These are phyloP conservation scores for Danielia reshetovae DNA, from an alignment of 805 yeast species.

Conservation along the genomic window DNA sequence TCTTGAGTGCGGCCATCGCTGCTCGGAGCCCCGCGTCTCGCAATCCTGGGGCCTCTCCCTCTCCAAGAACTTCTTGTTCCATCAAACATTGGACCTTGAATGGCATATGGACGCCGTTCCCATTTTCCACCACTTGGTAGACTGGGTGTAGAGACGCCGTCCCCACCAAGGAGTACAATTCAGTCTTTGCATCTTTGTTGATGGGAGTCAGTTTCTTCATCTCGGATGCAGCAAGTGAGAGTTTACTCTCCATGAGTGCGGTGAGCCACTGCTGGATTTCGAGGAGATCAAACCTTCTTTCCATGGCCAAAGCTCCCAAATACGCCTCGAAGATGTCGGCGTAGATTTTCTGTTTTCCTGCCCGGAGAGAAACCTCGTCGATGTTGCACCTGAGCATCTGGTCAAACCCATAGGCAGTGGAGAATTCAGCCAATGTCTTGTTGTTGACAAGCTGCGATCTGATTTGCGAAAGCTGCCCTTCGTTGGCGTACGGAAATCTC, in stretches of 20 bases:
- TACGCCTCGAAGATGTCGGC: constrained; percentile 96
- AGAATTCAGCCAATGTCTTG: constrained; percentile 64
- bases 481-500: constrained; percentile 64
- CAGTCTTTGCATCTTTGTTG: constrained; percentile 69
- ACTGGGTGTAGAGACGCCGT: constrained; percentile 61
- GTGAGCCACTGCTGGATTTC: constrained; percentile 56
- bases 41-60: constrained; percentile 63
- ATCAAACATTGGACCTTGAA: constrained; percentile 65
- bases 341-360: constrained; percentile 62
- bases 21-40: constrained; percentile 83
- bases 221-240: constrained; percentile 28
- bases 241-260: constrained; percentile 46
- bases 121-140: constrained; percentile 47
- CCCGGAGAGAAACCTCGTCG: constrained; percentile 40
- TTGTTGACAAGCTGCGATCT: constrained; percentile 74
- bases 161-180: constrained; percentile 76
- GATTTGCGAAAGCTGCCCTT: constrained; percentile 73
- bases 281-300: constrained; percentile 44
- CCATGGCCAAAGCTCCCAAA: constrained; percentile 76
- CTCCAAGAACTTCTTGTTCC: constrained; percentile 63
- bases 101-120: constrained; percentile 46
- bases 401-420: constrained; percentile 64
- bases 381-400: constrained; percentile 49
- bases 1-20: constrained; percentile 72
- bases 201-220: constrained; percentile 36